Conservation (phyloP, 2,329 filamentous ascomycete genomes). For the Paraconiothyrium brasiliense region DNA sequence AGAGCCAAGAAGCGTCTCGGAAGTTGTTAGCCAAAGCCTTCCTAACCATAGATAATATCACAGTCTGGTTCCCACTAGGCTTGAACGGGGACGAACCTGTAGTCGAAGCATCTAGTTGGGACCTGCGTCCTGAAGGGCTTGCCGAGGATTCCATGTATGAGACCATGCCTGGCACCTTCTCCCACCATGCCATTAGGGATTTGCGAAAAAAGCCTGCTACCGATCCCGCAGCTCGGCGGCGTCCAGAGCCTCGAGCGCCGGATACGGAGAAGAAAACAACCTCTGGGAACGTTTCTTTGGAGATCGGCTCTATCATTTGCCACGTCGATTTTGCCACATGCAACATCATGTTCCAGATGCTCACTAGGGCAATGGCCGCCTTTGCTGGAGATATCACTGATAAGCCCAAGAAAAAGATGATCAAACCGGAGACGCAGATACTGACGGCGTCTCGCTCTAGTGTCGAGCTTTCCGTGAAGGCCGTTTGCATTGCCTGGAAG, state of each 20-base stretch:
- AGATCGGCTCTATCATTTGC: constrained; percentile 45
- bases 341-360: constrained; percentile 44
- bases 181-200: constrained; percentile 56
- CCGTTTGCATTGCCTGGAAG: constrained; percentile 43
- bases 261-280: constrained; percentile 16
- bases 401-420: constrained; percentile 4
- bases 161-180: constrained; percentile 59
- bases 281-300: constrained; percentile 35
- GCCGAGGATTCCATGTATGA: constrained; percentile 50
- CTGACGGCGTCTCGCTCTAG: constrained; percentile 11
- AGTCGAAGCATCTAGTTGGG: constrained; percentile 26
- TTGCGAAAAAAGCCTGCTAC: constrained; percentile 36
- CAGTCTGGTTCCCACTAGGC: constrained; percentile 49
- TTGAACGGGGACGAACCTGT: constrained; percentile 29
- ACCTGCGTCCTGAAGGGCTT: constrained; percentile 41
- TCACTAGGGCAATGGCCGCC: constrained; percentile 35
- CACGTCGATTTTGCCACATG: constrained; percentile 49
- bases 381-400: constrained; percentile 23
- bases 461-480: constrained; percentile 37
- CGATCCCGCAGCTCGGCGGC: constrained; percentile 33
- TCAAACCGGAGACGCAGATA: neutral
- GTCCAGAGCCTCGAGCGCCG: constrained; percentile 20
- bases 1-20: neutral
- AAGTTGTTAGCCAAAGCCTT: constrained; percentile 43
- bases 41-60: constrained; percentile 49